Percentiles rank a stretch among this genome's conserved stretches.
phyloP scores from a whole-genome alignment of 2,329 filamentous ascomycete species.

The Moelleriella libera region DNA sequence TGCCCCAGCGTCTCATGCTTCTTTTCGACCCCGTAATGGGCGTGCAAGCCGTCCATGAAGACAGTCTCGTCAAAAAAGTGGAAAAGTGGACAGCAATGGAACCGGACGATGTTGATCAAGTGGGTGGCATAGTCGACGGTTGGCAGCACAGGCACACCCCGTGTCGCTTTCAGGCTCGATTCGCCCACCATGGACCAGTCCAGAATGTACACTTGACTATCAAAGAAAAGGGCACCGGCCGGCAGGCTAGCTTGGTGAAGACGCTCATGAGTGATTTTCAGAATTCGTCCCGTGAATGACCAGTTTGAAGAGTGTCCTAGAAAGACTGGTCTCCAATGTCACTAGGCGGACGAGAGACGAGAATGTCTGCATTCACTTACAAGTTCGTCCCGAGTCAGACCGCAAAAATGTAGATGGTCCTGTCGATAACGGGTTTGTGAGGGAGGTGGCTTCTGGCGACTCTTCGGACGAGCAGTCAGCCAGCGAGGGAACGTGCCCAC shows the following conservation, averaged over 20 bases:
- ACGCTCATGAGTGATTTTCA: constrained; percentile 32
- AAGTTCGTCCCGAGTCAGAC: constrained; percentile 23
- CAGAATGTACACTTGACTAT: constrained; percentile 35
- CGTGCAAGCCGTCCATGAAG: constrained; percentile 25
- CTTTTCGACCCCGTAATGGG: constrained; percentile 12
- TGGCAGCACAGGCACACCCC: constrained; percentile 19
- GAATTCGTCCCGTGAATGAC: constrained; percentile 35
- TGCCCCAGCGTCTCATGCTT: constrained; percentile 4
- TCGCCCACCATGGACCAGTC: constrained; percentile 28
- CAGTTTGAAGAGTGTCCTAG: constrained; percentile 42
- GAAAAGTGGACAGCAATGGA: constrained; percentile 38
- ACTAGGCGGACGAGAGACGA: neutral
- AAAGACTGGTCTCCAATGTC: constrained; percentile 21
- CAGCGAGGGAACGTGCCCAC: neutral
- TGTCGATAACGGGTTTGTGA: constrained; percentile 27
- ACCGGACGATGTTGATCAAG: constrained; percentile 41
- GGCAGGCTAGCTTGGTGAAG: constrained; percentile 27
- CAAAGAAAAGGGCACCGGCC: constrained; percentile 29
- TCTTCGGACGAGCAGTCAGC: neutral
- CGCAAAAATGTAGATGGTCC: constrained; percentile 26
- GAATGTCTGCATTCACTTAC: constrained; percentile 16
- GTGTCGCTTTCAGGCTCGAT: constrained; percentile 4
- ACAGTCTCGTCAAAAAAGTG: constrained; percentile 38
- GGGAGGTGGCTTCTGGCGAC: constrained; percentile 7
- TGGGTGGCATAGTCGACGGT: constrained; percentile 37